These are phyloP conservation scores for Fusarium dlaminii DNA, from an alignment of 2,329 filamentous ascomycete species.

Conservation along the genomic window DNA sequence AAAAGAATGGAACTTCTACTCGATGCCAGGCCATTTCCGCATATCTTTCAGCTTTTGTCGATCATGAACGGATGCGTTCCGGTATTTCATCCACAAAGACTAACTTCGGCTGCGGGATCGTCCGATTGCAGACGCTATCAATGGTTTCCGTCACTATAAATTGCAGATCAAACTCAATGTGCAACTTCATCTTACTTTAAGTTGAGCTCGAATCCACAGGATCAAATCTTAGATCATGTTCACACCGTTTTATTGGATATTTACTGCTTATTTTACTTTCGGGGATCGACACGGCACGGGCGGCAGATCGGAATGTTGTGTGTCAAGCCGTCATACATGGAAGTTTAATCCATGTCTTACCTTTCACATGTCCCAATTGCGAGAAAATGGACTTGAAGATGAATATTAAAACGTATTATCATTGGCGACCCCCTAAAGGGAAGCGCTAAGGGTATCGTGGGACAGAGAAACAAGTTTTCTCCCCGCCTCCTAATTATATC, in stretches of 20 bases:
- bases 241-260: background rate
- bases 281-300: background rate
- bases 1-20: background rate
- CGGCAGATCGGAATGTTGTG: background rate
- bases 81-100: background rate
- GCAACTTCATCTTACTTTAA: rapidly evolving
- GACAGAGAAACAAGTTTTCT: background rate
- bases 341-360: background rate
- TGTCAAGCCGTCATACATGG: background rate
- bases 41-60: background rate
- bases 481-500: background rate
- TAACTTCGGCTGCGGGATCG: background rate
- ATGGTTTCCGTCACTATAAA: background rate
- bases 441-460: background rate
- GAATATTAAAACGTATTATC: background rate
- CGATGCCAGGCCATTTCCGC: rapidly evolving
- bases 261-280: rapidly evolving
- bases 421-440: background rate
- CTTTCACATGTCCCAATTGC: background rate
- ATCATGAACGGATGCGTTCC: background rate
- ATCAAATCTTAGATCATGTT: rapidly evolving
- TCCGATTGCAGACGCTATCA: background rate
- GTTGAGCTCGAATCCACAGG: background rate
- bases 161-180: background rate
- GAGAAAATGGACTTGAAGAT: background rate